A percentile compares a stretch with the other conserved stretches of the same genome.
These are phyloP conservation scores for Secale cereale DNA, from an alignment of 176 grass and related monocot genomes.

Conservation along the genomic window DNA sequence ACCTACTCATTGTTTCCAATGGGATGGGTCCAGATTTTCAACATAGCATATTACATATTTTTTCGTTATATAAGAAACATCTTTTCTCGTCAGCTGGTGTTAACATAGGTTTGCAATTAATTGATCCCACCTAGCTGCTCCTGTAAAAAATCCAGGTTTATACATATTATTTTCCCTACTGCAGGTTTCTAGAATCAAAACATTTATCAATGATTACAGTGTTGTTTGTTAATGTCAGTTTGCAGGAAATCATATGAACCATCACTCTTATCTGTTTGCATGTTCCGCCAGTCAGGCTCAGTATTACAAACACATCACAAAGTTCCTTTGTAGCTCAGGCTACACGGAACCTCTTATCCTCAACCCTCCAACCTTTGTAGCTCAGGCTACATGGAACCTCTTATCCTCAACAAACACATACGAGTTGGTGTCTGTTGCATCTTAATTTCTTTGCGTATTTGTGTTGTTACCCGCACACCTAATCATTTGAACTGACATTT, in stretches of 20 bases:
- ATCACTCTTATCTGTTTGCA: slow-evolving; percentile 89
- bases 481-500: slow-evolving; percentile 1
- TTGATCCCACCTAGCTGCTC: neutral
- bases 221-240: slow-evolving; percentile 36
- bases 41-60: too few relatives aligned
- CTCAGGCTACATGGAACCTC: too few relatives aligned
- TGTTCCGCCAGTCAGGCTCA: slow-evolving; percentile 86
- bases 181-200: neutral
- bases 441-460: neutral
- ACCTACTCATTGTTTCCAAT: slow-evolving; percentile 41
- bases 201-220: neutral
- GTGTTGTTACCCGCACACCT: neutral
- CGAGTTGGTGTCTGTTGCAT: neutral
- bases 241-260: slow-evolving; percentile 97
- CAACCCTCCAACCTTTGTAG: too few relatives aligned
- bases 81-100: slow-evolving; percentile 94
- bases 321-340: too few relatives aligned
- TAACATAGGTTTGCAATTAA: slow-evolving; percentile 61
- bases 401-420: neutral
- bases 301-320: too few relatives aligned
- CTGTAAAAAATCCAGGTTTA: neutral
- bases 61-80: too few relatives aligned
- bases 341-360: too few relatives aligned
- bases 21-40: slow-evolving; percentile 87
- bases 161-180: neutral